These are phyloP conservation scores for Crithidia mellificae DNA, from an alignment of 208 protist species.

Conservation along the genomic window DNA sequence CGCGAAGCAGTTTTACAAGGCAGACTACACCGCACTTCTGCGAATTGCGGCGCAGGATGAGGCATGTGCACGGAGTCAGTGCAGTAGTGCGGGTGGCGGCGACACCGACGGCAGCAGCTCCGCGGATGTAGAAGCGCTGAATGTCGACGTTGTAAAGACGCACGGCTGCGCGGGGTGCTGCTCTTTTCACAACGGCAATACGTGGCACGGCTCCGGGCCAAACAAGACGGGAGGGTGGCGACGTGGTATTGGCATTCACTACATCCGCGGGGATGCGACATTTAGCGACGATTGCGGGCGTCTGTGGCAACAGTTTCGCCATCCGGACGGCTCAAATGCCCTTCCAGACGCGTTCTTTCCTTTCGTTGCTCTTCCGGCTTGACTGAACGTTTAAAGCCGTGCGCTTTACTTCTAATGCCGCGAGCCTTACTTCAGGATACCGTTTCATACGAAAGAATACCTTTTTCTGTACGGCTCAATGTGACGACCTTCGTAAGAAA, in stretches of 20 bases:
- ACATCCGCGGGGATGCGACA: conserved; percentile 33
- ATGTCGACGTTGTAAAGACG: conserved; percentile 16
- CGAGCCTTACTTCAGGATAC: too few relatives aligned
- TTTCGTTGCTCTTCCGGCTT: background rate
- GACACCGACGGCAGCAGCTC: background rate
- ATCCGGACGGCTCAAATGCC: background rate
- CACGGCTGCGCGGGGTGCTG: conserved; percentile 31
- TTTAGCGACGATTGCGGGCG: conserved; percentile 25
- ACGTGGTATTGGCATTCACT: conserved; percentile 43
- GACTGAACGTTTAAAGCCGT: background rate
- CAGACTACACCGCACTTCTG: conserved; percentile 40
- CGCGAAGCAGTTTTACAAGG: conserved; percentile 49
- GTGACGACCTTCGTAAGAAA: too few relatives aligned
- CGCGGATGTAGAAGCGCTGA: background rate
- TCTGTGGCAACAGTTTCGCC: conserved; percentile 27
- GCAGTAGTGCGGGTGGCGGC: background rate
- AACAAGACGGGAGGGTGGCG: conserved; percentile 31
- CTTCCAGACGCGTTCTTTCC: conserved; percentile 20
- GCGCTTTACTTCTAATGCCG: background rate
- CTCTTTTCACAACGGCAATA: conserved; percentile 38
- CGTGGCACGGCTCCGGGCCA: conserved; percentile 39
- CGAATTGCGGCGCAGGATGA: conserved; percentile 35
- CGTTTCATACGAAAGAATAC: too few relatives aligned
- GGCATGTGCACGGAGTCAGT: background rate
- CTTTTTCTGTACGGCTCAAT: too few relatives aligned